Evolutionary conservation across 1,139 yeast species (phyloP).

Genomic region (Blastobotrys illinoisensis): DNA sequence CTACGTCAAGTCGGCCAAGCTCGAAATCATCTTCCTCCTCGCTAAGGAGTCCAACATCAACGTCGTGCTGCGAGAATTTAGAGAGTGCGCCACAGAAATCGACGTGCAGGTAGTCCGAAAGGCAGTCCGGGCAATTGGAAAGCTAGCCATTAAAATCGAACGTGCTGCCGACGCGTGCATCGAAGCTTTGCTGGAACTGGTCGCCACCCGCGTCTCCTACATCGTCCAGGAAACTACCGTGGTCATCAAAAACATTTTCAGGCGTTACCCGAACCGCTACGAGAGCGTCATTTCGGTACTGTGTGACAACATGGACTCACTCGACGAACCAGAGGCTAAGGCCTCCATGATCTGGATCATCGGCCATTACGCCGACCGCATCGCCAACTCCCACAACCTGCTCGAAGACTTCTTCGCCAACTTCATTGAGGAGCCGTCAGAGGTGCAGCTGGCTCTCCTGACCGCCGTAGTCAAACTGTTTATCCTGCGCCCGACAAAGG

Average conservation of each 20-base stretch:
- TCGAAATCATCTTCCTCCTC: slow-evolving; percentile 76
- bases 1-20: slow-evolving; percentile 82
- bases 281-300: slow-evolving; percentile 40
- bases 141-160: slow-evolving; percentile 70
- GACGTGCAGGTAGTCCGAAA: slow-evolving; percentile 82
- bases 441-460: slow-evolving; percentile 67
- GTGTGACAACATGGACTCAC: slow-evolving; percentile 40
- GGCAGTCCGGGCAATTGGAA: slow-evolving; percentile 86
- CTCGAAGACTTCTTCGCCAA: slow-evolving; percentile 43
- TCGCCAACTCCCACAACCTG: slow-evolving; percentile 44
- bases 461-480: slow-evolving; percentile 74
- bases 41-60: slow-evolving; percentile 62
- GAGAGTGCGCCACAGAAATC: slow-evolving; percentile 81
- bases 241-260: slow-evolving; percentile 67
- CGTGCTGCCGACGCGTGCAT: slow-evolving; percentile 60
- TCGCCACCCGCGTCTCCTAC: slow-evolving; percentile 64
- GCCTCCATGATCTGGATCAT: slow-evolving; percentile 78
- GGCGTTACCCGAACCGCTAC: slow-evolving; percentile 62
- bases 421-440: slow-evolving; percentile 58
- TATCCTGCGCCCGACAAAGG: slow-evolving; percentile 49
- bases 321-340: slow-evolving; percentile 77
- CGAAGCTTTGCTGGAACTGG: slow-evolving; percentile 52
- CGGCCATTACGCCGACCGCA: slow-evolving; percentile 60
- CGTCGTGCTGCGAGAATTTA: slow-evolving; percentile 65
- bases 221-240: slow-evolving; percentile 77